Evolutionary conservation across 805 yeast species (phyloP), one percentile per base, ranked within the genome.

Genomic region (Zygosaccharomyces bisporus): DNA sequence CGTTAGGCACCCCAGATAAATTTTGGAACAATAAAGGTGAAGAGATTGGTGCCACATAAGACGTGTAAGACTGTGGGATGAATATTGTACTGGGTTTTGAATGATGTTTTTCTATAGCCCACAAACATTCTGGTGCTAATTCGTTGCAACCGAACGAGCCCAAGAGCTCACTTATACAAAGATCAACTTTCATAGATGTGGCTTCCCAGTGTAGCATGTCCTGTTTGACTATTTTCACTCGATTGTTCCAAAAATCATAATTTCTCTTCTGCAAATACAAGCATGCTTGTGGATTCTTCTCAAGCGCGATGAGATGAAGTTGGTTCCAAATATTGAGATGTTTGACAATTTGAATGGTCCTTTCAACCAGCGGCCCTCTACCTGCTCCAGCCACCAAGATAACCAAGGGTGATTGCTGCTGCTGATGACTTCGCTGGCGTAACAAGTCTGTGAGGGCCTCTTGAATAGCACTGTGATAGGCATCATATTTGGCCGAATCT

Each of bases 121-220:
- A 69, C 2, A 87, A 61, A 46, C 93, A 81, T 60, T 90, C 98
- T 0, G 98, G 97, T 6, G 86, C 75, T 13, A 87, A 70, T 60
- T 90, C 97, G 63, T 90, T 91, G 61, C 95, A 91, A 3, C 95
- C 97, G 67, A 91, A 85, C 12, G 95, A 86, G 4, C 97, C 97
- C 20, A 90, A 63, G 6, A 91, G 67, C 61, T 90, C 97, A 34
- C 95, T 83, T 1, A 91, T 73, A 6, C 89, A 74, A 34, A 90
- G 56, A 56, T 85, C 75, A 44, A 74, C 72, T 13, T 68, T 67
- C 9, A 58, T 49, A 5, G 51, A 52, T n/a, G 32, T 31, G 3
- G 70, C 71, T 6, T 56, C 43, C 80, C 81, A 77, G 2, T 55
- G 48, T 13, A 93, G 66, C 63, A 81, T 76, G 62, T 90, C 95